These are phyloP conservation scores for Monosporozyma aquatica DNA, from an alignment of 805 yeast species.

Conservation along the genomic window DNA sequence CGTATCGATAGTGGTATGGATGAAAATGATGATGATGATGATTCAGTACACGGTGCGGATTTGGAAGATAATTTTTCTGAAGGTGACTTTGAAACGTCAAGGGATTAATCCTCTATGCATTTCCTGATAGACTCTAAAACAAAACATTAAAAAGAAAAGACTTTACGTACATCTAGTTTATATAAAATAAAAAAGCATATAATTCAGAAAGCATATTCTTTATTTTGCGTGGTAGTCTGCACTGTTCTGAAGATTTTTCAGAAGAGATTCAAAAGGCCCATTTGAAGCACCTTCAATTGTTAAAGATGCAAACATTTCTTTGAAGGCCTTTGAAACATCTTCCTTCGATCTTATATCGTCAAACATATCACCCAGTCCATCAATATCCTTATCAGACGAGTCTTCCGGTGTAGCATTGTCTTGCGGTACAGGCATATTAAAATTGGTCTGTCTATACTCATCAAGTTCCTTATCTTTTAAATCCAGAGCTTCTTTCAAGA, in stretches of 20 bases:
- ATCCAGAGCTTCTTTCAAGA: slow-evolving; percentile 45
- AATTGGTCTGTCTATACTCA: too few species aligned
- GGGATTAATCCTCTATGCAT: neutral
- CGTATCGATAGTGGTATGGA: neutral
- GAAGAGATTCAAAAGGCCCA: slow-evolving; percentile 12
- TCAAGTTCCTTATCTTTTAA: slow-evolving; percentile 40
- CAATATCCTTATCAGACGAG: slow-evolving; percentile 15
- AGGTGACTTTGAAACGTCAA: slow-evolving; percentile 4
- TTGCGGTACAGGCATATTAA: too few species aligned
- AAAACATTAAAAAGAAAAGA: neutral
- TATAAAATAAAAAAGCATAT: too few species aligned
- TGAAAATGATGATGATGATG: slow-evolving; percentile 3
- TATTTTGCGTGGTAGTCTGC: too few species aligned
- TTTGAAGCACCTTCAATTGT: slow-evolving; percentile 7
- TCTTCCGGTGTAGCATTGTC: neutral
- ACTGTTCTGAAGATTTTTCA: slow-evolving; percentile 7
- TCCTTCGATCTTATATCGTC: slow-evolving; percentile 6
- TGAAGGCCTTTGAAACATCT: slow-evolving; percentile 5
- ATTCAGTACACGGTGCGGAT: slow-evolving; percentile 19
- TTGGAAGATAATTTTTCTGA: slow-evolving; percentile 19
- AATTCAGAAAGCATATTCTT: too few species aligned
- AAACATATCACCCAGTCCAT: slow-evolving; percentile 4
- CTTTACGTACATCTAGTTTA: neutral
- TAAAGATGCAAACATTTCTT: slow-evolving; percentile 10
- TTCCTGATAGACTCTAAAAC: too few species aligned